Evolutionary conservation across 768 basidiomycete species (phyloP).

Genomic region (Leccinum disarticulatum): DNA sequence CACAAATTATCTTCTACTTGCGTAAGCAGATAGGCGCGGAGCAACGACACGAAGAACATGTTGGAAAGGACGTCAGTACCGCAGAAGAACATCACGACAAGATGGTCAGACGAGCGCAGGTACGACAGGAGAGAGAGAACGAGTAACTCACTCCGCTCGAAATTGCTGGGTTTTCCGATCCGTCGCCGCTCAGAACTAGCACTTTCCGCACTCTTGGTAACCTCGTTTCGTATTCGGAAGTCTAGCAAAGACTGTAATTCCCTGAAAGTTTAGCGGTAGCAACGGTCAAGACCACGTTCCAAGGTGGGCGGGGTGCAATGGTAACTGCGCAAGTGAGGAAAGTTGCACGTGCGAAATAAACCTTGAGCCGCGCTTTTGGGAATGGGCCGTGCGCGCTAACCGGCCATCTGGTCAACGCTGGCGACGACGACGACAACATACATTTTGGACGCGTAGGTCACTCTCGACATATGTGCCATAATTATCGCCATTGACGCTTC

Average conservation of each 20-base stretch:
- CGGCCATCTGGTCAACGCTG: slow-evolving; percentile 12
- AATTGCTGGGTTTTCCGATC: slow-evolving; percentile 37
- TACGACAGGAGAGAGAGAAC: slow-evolving; percentile 3
- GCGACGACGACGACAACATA: slow-evolving; percentile 22
- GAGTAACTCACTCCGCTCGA: slow-evolving; percentile 37
- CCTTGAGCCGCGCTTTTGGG: slow-evolving; percentile 28
- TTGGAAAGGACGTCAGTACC: slow-evolving; percentile 11
- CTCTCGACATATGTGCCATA: slow-evolving; percentile 24
- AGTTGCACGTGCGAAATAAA: slow-evolving; percentile 35
- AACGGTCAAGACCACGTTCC: slow-evolving; percentile 9
- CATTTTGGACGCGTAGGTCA: slow-evolving; percentile 1
- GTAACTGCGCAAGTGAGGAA: slow-evolving; percentile 30
- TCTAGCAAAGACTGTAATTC: slow-evolving; percentile 3
- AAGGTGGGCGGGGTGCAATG: slow-evolving; percentile 21
- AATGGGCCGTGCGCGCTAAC: slow-evolving; percentile 27
- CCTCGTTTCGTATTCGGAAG: slow-evolving; percentile 13
- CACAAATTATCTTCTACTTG: slow-evolving; percentile 29
- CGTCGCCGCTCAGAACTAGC: slow-evolving; percentile 37
- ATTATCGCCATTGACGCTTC: slow-evolving; percentile 18
- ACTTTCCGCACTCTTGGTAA: slow-evolving; percentile 11
- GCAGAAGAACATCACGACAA: slow-evolving; percentile 2
- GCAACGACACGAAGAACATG: slow-evolving; percentile 22
- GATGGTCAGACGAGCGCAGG: slow-evolving; percentile 3
- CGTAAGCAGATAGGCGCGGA: slow-evolving; percentile 33
- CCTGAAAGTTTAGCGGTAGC: slow-evolving; percentile 12